Evolutionary conservation across 139 green algal species (phyloP).

Genomic region (Eudorina sp.): DNA sequence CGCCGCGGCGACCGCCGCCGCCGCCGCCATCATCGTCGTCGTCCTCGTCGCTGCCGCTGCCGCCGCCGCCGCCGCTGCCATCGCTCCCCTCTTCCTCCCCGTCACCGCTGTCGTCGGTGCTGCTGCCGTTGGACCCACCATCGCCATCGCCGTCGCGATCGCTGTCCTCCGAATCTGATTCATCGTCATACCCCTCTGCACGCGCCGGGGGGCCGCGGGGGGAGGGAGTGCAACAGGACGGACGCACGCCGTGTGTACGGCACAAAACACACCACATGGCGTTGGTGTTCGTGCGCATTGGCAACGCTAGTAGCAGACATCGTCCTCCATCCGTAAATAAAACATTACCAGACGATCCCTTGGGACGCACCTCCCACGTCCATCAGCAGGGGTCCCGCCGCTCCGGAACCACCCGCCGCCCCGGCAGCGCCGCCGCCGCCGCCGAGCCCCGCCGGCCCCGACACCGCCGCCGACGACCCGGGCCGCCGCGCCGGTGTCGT

Average conservation of each 20-base stretch:
- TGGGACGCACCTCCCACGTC: slow-evolving; percentile 21
- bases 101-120: not conserved
- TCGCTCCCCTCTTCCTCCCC: not conserved
- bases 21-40: not conserved
- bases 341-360: too few relatives aligned
- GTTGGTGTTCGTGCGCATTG: too few relatives aligned
- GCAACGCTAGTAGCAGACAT: too few relatives aligned
- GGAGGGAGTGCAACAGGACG: too few relatives aligned
- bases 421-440: not conserved
- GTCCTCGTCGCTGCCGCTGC: not conserved
- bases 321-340: too few relatives aligned
- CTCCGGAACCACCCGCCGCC: not conserved
- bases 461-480: not conserved
- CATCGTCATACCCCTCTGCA: slow-evolving; percentile 25
- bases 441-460: not conserved
- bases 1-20: not conserved
- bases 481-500: not conserved
- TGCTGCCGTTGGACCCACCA: not conserved
- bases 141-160: slow-evolving; percentile 14
- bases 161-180: slow-evolving; percentile 9
- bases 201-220: too few relatives aligned
- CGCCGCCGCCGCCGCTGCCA: not conserved
- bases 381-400: not conserved
- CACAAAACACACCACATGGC: too few relatives aligned
- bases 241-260: too few relatives aligned